Conservation (phyloP, 208 protist genomes). For the Wallacemonas collosoma region DNA sequence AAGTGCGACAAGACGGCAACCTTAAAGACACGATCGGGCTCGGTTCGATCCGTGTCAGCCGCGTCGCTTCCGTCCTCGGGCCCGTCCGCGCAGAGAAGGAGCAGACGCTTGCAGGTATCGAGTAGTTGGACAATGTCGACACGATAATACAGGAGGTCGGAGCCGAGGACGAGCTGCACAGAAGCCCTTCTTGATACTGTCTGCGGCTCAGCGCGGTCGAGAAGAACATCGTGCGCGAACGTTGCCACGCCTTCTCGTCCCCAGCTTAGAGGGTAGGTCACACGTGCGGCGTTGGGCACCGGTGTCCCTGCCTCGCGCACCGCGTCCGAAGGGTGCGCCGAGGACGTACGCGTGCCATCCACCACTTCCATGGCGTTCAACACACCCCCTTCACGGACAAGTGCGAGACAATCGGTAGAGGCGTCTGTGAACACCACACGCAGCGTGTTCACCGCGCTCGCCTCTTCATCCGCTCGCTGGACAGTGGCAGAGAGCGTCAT, state of each 20-base stretch:
- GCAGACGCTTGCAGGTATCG: constrained; percentile 32
- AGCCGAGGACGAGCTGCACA: constrained; percentile 50
- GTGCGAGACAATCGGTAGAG: constrained; percentile 41
- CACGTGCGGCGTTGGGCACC: background rate
- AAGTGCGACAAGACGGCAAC: constrained; percentile 54
- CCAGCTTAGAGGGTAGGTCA: constrained; percentile 51
- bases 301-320: too few species aligned
- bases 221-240: constrained; percentile 20
- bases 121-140: constrained; percentile 57
- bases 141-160: constrained; percentile 73
- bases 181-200: background rate
- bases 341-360: background rate
- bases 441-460: background rate
- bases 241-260: constrained; percentile 22
- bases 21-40: background rate
- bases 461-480: background rate
- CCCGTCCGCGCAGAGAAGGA: constrained; percentile 8
- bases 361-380: constrained; percentile 13
- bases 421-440: constrained; percentile 60
- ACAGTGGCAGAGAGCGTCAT: constrained; percentile 39
- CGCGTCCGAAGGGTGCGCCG: too few species aligned
- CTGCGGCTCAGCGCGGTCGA: background rate
- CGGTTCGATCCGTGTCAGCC: too few species aligned
- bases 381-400: constrained; percentile 34
- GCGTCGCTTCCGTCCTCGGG: too few species aligned